Evolutionary conservation across 2,329 filamentous ascomycete species (phyloP).

Genomic region (Alternaria burnsii): DNA sequence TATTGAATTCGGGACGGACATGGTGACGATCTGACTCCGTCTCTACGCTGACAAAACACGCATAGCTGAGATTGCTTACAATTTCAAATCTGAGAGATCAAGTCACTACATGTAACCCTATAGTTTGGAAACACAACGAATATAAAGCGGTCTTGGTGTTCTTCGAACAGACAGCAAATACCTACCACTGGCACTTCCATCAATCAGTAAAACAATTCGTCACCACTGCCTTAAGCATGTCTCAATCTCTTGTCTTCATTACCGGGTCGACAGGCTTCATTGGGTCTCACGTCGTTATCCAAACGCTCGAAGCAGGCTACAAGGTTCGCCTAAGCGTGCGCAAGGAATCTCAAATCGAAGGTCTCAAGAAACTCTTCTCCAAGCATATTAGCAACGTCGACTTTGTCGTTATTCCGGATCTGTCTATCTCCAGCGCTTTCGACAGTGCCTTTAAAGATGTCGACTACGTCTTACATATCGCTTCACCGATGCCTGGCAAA

Average conservation of each 20-base stretch:
- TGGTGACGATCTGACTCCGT: neutral
- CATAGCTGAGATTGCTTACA: neutral
- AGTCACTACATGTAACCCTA: too few relatives aligned
- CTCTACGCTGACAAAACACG: too few relatives aligned
- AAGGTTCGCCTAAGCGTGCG: constrained; percentile 38
- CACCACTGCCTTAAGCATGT: neutral
- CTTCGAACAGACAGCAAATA: too few relatives aligned
- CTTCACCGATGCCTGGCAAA: constrained; percentile 36
- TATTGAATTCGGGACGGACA: neutral
- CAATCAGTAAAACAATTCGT: neutral
- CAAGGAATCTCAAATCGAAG: constrained; percentile 20
- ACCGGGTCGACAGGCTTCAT: constrained; percentile 43
- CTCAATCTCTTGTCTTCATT: constrained; percentile 35
- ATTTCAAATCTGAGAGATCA: rapidly evolving
- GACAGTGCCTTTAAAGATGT: constrained; percentile 28
- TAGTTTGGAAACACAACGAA: neutral
- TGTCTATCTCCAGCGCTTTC: constrained; percentile 22
- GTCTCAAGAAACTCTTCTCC: constrained; percentile 19
- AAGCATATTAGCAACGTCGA: constrained; percentile 15
- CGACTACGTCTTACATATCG: constrained; percentile 40
- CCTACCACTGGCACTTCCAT: neutral
- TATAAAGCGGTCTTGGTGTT: neutral
- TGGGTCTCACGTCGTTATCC: constrained; percentile 31
- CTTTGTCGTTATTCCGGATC: constrained; percentile 25
- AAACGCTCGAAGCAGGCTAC: constrained; percentile 35